Percentiles rank a stretch among this genome's conserved stretches.
Conservation (phyloP, 805 yeast genomes). For the Candida peoriensis region DNA sequence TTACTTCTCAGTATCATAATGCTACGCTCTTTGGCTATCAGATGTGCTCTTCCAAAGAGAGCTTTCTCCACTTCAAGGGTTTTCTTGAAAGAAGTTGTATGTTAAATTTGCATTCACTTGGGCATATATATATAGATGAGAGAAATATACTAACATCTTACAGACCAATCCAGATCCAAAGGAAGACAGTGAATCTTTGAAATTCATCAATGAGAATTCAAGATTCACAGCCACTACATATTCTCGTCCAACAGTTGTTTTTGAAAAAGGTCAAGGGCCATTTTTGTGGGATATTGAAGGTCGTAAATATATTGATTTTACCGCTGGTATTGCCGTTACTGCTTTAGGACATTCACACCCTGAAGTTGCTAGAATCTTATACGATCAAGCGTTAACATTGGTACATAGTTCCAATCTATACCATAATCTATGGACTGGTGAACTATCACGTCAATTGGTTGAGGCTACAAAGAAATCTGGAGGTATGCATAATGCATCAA, state of each 20-base stretch:
- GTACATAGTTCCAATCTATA: conserved; percentile 84
- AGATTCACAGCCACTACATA: conserved; percentile 68
- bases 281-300: conserved; percentile 76
- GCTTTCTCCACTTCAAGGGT: conserved; percentile 7
- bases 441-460: conserved; percentile 66
- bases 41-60: conserved; percentile 6
- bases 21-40: conserved; percentile 5
- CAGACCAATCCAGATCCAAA: conserved; percentile 12
- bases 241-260: conserved; percentile 69
- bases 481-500: conserved; percentile 76
- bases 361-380: conserved; percentile 63
- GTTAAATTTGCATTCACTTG: background rate
- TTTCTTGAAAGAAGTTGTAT: conserved; percentile 6
- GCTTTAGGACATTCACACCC: conserved; percentile 84
- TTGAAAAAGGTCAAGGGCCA: conserved; percentile 81
- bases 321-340: conserved; percentile 98
- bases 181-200: conserved; percentile 26
- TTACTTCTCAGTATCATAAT: background rate
- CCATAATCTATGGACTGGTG: conserved; percentile 80
- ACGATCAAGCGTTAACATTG: conserved; percentile 66
- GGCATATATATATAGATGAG: background rate
- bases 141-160: conserved; percentile 1
- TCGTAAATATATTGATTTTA: conserved; percentile 77
- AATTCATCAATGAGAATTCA: conserved; percentile 30
- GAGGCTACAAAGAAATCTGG: conserved; percentile 63